A percentile compares a stretch with the other conserved stretches of the same genome.
Conservation (phyloP, 2,329 filamentous ascomycete species). For the Fusarium avenaceum region DNA sequence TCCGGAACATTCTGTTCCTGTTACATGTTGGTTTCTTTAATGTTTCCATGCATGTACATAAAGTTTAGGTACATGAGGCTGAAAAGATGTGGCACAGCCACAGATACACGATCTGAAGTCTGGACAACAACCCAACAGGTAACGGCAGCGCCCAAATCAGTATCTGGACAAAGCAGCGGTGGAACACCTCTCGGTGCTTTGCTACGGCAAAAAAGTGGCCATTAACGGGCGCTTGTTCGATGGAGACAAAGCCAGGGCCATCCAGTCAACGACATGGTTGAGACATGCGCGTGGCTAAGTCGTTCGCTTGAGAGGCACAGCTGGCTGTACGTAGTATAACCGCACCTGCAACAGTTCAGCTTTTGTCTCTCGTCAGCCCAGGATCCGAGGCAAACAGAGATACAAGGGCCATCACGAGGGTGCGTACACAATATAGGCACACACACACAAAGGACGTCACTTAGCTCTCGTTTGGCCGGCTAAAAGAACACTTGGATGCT, state of each 20-base stretch:
- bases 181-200: constrained; percentile 31
- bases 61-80: constrained; percentile 33
- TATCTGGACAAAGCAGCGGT: constrained; percentile 3
- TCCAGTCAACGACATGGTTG: background rate
- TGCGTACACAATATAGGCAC: background rate
- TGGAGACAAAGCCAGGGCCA: constrained; percentile 29
- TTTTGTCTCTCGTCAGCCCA: constrained; percentile 22
- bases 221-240: constrained; percentile 33
- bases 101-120: background rate
- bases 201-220: constrained; percentile 16
- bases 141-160: background rate
- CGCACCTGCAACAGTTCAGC: constrained; percentile 5
- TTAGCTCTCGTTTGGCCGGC: constrained; percentile 39
- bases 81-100: constrained; percentile 11
- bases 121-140: background rate
- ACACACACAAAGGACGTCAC: background rate
- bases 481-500: constrained; percentile 32
- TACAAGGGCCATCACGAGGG: constrained; percentile 12
- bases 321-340: constrained; percentile 1
- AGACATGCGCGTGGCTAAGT: constrained; percentile 1
- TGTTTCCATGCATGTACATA: background rate
- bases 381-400: constrained; percentile 25
- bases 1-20: constrained; percentile 4
- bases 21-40: constrained; percentile 3
- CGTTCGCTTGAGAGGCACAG: constrained; percentile 10